These are phyloP conservation scores for Paraphysoderma sedebokerense DNA, from an alignment of 371 early-diverging fungal genomes.

Conservation along the genomic window DNA sequence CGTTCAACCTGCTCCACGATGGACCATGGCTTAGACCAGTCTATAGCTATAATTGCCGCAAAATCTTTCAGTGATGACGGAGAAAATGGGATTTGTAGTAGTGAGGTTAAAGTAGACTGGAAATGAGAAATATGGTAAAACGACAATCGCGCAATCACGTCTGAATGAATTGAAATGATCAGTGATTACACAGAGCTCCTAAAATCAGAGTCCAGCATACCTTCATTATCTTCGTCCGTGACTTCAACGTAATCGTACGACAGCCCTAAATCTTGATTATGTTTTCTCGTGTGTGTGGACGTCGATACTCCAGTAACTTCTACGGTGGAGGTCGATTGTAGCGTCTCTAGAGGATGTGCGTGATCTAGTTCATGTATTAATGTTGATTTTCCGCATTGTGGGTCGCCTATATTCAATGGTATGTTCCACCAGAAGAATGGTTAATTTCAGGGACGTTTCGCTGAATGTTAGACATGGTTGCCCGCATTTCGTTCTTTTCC, in stretches of 20 bases:
- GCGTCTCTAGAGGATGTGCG: conserved; percentile 15
- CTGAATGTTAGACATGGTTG: conserved; percentile 2
- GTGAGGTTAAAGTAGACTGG: conserved; percentile 43
- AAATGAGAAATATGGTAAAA: conserved; percentile 67
- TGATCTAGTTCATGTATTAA: conserved; percentile 47
- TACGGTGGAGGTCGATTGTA: conserved; percentile 9
- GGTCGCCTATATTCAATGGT: conserved; percentile 32
- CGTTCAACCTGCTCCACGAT: conserved; percentile 63
- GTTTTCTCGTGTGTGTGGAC: conserved; percentile 14
- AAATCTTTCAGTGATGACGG: conserved; percentile 41
- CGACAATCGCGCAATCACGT: conserved; percentile 64
- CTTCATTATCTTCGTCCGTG: conserved; percentile 63
- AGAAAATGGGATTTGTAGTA: conserved; percentile 63
- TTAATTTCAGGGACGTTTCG: neutral
- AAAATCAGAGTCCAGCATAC: conserved; percentile 15
- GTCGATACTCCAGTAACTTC: conserved; percentile 9
- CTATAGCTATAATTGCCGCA: conserved; percentile 58
- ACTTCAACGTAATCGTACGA: conserved; percentile 70
- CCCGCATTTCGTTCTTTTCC: neutral
- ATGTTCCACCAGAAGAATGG: conserved; percentile 1
- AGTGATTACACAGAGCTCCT: neutral
- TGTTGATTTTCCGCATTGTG: conserved; percentile 53
- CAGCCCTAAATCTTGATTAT: conserved; percentile 55
- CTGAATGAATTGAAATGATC: conserved; percentile 8
- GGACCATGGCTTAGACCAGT: conserved; percentile 83